Evolutionary conservation across 108 stramenopile genomes (phyloP).

Genomic region (Skeletonema tropicum): DNA sequence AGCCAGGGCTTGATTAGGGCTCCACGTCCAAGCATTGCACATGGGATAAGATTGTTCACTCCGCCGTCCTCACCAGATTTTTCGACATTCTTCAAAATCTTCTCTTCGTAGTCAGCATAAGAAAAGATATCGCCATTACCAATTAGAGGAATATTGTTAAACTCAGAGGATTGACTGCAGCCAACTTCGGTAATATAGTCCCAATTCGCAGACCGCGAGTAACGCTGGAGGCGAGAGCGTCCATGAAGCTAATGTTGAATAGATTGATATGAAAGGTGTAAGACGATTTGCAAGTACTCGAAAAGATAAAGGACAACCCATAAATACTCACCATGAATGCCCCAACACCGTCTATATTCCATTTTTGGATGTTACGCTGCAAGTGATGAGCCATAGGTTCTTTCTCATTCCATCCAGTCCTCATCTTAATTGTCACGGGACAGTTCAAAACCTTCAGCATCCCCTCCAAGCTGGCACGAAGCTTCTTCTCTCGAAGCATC

Average conservation of each 20-base stretch:
- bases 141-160: slow-evolving; percentile 84
- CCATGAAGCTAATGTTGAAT: slow-evolving; percentile 84
- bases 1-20: slow-evolving; percentile 99
- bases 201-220: slow-evolving; percentile 94
- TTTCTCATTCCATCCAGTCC: slow-evolving; percentile 94
- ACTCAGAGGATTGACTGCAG: slow-evolving; percentile 57
- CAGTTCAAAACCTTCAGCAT: slow-evolving; percentile 74
- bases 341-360: slow-evolving; percentile 69
- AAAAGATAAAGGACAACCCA: not conserved
- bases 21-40: slow-evolving; percentile 97
- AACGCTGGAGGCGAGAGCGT: slow-evolving; percentile 91
- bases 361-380: slow-evolving; percentile 82
- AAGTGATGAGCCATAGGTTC: slow-evolving; percentile 90
- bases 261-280: not conserved
- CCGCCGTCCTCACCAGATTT: slow-evolving; percentile 13
- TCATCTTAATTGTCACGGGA: slow-evolving; percentile 96
- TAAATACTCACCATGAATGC: slow-evolving; percentile 73
- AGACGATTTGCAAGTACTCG: not conserved
- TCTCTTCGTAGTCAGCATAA: slow-evolving; percentile 89
- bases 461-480: slow-evolving; percentile 78
- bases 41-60: slow-evolving; percentile 60
- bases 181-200: slow-evolving; percentile 92
- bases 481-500: slow-evolving; percentile 84
- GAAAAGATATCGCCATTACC: slow-evolving; percentile 97
- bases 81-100: slow-evolving; percentile 53